These are phyloP conservation scores for Cicer pinnatifidum DNA, from an alignment of 306 rosid species.

Conservation along the genomic window DNA sequence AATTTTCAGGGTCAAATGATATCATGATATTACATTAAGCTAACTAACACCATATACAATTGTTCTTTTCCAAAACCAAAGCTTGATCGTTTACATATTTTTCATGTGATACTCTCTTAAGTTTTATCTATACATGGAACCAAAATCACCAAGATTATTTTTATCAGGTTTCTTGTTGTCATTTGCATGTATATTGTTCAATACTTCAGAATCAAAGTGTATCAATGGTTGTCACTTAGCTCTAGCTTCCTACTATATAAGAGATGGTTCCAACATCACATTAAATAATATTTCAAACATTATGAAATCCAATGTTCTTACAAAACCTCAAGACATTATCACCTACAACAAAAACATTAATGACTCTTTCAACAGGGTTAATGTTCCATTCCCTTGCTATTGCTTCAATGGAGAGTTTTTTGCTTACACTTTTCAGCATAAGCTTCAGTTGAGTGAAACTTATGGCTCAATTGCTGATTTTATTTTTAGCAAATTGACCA, in stretches of 20 bases:
- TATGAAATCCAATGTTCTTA: constrained; percentile 42
- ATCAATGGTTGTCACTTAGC: constrained; percentile 53
- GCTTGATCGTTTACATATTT: too few relatives aligned
- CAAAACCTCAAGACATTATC: constrained; percentile 40
- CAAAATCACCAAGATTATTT: too few relatives aligned
- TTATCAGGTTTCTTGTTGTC: constrained; percentile 30
- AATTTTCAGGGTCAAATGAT: too few relatives aligned
- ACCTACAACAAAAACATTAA: constrained; percentile 46
- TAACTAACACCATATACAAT: too few relatives aligned
- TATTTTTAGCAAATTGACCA: constrained; percentile 58
- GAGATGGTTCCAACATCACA: constrained; percentile 30
- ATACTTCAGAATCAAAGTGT: constrained; percentile 58
- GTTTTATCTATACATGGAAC: too few relatives aligned
- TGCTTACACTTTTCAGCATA: constrained; percentile 59
- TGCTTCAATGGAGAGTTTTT: constrained; percentile 54
- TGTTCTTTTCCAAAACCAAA: too few relatives aligned
- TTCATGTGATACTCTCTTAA: too few relatives aligned
- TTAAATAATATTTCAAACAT: constrained; percentile 11
- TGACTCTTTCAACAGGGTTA: constrained; percentile 41
- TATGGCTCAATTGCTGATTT: constrained; percentile 44
- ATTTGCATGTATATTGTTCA: constrained; percentile 7
- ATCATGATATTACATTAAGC: too few relatives aligned
- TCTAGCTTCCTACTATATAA: constrained; percentile 62
- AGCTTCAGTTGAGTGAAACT: constrained; percentile 30
- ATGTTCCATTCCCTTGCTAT: constrained; percentile 66